Evolutionary conservation across 176 grass and related monocot genomes (phyloP).

Genomic region (Oryza brachyantha): DNA sequence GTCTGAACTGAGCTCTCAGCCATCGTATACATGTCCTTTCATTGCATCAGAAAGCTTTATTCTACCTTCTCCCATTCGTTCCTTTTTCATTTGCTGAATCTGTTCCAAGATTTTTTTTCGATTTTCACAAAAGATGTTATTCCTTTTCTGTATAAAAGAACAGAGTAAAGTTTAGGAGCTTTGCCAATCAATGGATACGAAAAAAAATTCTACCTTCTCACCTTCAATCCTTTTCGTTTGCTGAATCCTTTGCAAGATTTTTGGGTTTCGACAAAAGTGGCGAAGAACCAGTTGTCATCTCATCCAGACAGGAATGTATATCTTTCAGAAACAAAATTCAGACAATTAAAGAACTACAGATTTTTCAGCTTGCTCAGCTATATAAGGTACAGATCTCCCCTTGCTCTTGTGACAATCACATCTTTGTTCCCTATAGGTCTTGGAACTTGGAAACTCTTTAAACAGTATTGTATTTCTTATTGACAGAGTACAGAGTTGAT

Average conservation of each 20-base stretch:
- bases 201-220: background rate
- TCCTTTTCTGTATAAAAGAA: background rate
- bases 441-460: constrained; percentile 12
- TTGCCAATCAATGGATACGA: background rate
- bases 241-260: background rate
- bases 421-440: constrained; percentile 21
- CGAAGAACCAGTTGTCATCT: background rate
- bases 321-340: background rate
- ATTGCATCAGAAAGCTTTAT: constrained; percentile 25
- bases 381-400: background rate
- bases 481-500: constrained; percentile 31
- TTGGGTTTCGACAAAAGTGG: constrained; percentile 6
- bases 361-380: constrained; percentile 3
- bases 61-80: constrained; percentile 4
- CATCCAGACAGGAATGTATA: background rate
- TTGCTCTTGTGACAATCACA: background rate
- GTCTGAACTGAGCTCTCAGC: constrained; percentile 17
- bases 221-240: background rate
- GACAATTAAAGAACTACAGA: background rate
- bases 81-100: constrained; percentile 26
- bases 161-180: background rate
- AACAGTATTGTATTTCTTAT: constrained; percentile 8
- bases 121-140: background rate
- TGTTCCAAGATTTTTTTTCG: background rate
- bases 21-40: background rate